A percentile compares a stretch with the other conserved stretches of the same genome.
Evolutionary conservation across 1,139 yeast genomes (phyloP).

Genomic region (Candida dubliniensis): DNA sequence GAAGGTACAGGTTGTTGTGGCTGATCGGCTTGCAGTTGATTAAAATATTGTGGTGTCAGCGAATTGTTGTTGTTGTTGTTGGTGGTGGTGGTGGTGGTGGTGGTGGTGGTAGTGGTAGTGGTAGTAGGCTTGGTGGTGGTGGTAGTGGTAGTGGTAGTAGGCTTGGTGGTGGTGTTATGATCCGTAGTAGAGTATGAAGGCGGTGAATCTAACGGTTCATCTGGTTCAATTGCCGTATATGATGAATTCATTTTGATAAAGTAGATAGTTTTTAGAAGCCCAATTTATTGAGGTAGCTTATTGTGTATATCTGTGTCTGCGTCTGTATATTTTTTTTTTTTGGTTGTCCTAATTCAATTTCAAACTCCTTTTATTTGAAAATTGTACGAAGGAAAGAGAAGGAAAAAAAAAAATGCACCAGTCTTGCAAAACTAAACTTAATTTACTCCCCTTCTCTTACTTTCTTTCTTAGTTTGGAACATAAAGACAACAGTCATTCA

Average conservation of each 20-base stretch:
- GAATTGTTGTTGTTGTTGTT: no score
- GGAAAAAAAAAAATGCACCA: no score
- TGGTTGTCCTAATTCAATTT: background rate
- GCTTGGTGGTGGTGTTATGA: background rate
- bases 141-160: background rate
- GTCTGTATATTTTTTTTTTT: no score
- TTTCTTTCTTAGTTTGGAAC: background rate
- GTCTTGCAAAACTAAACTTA: no score
- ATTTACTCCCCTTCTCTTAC: no score
- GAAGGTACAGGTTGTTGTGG: slow-evolving; percentile 10
- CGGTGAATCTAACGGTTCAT: slow-evolving; percentile 17
- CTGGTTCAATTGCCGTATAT: slow-evolving; percentile 33
- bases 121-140: slow-evolving; percentile 5
- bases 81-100: slow-evolving; percentile 5
- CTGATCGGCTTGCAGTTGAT: background rate
- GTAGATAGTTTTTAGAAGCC: background rate
- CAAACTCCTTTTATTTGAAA: background rate
- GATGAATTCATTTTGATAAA: slow-evolving; percentile 12
- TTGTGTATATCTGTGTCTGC: no score
- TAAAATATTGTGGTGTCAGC: no score
- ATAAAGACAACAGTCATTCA: background rate
- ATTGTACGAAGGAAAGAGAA: no score
- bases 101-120: slow-evolving; percentile 7
- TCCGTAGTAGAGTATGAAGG: slow-evolving; percentile 5
- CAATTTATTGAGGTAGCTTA: no score